These are phyloP conservation scores for Corylus avellana DNA, from an alignment of 306 rosid species.

Conservation along the genomic window DNA sequence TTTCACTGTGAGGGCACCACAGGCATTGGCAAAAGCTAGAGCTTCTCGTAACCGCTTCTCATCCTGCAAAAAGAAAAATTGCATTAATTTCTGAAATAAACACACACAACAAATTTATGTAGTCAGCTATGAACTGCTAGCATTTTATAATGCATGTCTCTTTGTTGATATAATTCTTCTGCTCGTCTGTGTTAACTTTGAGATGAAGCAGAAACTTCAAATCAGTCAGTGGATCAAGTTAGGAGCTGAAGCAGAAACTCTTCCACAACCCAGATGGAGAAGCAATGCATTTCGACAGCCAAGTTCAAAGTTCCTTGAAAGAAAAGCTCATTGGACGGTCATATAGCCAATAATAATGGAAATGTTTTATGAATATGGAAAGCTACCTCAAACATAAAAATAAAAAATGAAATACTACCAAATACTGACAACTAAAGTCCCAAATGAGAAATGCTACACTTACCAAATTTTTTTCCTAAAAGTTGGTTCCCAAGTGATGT, in stretches of 20 bases:
- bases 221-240: too few relatives aligned
- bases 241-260: background rate
- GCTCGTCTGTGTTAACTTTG: background rate
- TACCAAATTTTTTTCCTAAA: too few relatives aligned
- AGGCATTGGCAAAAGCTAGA: slow-evolving; percentile 68
- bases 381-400: background rate
- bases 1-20: slow-evolving; percentile 86
- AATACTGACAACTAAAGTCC: background rate
- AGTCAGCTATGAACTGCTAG: background rate
- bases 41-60: slow-evolving; percentile 64
- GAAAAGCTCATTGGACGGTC: background rate
- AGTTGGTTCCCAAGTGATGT: too few relatives aligned
- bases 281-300: background rate
- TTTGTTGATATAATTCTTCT: background rate
- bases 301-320: background rate
- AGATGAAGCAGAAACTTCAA: too few relatives aligned
- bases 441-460: too few relatives aligned
- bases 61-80: slow-evolving; percentile 45
- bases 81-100: slow-evolving; percentile 1
- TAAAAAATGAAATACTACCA: background rate
- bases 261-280: background rate
- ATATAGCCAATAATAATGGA: background rate
- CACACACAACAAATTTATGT: background rate
- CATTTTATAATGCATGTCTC: background rate
- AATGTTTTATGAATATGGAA: background rate